A percentile compares a stretch with the other conserved stretches of the same genome.
Conservation (phyloP, 2,329 filamentous ascomycete species). For the Daldinia eschscholtzii region DNA sequence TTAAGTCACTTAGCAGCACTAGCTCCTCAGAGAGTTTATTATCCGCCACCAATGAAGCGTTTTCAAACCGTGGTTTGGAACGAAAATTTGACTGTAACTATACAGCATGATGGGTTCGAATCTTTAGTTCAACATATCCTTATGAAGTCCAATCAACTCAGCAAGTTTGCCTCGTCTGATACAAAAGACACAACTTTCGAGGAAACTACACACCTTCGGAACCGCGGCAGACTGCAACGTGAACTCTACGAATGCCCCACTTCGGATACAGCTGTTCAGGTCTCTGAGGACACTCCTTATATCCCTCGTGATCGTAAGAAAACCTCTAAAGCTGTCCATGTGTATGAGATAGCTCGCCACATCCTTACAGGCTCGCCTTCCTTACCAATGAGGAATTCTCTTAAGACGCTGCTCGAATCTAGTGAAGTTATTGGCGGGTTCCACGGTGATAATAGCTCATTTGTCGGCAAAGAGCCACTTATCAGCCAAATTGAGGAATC, state of each 20-base stretch:
- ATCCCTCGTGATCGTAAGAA: conserved; percentile 42
- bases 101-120: conserved; percentile 58
- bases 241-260: conserved; percentile 40
- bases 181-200: neutral
- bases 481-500: conserved; percentile 48
- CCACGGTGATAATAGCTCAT: conserved; percentile 14
- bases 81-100: conserved; percentile 49
- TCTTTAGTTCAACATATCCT: conserved; percentile 50
- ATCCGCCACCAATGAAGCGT: conserved; percentile 52
- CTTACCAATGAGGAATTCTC: conserved; percentile 19
- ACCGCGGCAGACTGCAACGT: conserved; percentile 40
- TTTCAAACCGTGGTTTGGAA: conserved; percentile 57
- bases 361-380: conserved; percentile 28
- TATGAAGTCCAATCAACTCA: conserved; percentile 50
- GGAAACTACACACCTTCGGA: conserved; percentile 35
- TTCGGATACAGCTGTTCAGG: neutral
- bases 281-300: conserved; percentile 39
- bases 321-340: conserved; percentile 22
- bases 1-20: conserved; percentile 49
- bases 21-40: conserved; percentile 52
- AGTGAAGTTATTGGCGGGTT: conserved; percentile 53
- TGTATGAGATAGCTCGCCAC: conserved; percentile 41
- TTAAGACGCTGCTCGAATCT: conserved; percentile 41
- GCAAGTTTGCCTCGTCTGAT: conserved; percentile 29
- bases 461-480: conserved; percentile 35